Evolutionary conservation across 768 basidiomycete species (phyloP).

Genomic region (Boletus speciosus): DNA sequence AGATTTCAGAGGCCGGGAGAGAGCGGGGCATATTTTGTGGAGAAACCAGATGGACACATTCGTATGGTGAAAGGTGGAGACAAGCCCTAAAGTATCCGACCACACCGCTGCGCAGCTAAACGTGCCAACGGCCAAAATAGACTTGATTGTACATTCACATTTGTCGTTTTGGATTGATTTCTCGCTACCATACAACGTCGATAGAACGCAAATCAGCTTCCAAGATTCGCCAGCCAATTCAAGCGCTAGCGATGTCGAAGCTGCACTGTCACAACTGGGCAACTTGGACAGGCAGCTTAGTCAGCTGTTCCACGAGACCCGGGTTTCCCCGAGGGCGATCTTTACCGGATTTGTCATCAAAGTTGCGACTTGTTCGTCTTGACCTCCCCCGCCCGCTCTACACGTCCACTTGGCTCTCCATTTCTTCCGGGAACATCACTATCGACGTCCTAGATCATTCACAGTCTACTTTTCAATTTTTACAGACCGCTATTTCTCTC

Average conservation of each 20-base stretch:
- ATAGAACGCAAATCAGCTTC: constrained; percentile 12
- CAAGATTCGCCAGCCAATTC: neutral
- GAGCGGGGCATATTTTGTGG: constrained; percentile 10
- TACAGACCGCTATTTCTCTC: no score
- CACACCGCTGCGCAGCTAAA: constrained; percentile 1
- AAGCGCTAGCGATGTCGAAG: neutral
- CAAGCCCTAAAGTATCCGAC: neutral
- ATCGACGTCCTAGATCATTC: neutral
- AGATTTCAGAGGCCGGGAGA: neutral
- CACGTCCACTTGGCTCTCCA: neutral
- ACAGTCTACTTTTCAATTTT: constrained; percentile 12
- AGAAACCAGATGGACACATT: constrained; percentile 4
- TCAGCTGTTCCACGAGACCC: neutral
- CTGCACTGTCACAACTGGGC: no score
- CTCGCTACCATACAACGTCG: neutral
- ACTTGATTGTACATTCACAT: neutral
- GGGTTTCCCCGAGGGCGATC: no score
- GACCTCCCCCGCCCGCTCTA: constrained; percentile 8
- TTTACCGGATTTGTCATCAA: neutral
- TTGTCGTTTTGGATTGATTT: neutral
- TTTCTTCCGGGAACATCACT: constrained; percentile 12
- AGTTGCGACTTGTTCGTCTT: neutral
- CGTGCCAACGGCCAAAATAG: constrained; percentile 8
- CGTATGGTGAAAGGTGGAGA: neutral
- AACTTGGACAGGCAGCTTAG: neutral